A percentile compares a stretch with the other conserved stretches of the same genome.
phyloP scores from a whole-genome alignment of 192 early-diverging fungal species.

The Coemansia sp. region DNA sequence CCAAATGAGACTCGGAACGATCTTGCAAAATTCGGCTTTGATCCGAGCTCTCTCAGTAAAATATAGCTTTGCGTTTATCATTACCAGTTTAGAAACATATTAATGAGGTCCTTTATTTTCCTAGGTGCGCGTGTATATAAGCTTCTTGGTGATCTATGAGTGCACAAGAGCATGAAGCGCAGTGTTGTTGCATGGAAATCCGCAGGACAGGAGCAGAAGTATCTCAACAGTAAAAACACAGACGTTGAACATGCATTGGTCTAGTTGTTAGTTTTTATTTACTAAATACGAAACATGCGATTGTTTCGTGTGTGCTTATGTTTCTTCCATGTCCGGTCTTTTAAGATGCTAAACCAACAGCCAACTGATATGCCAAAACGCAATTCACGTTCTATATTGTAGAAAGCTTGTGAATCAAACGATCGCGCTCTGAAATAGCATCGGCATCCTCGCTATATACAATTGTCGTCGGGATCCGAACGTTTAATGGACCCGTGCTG shows the following conservation, averaged over 20 bases:
- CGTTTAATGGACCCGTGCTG: conserved; percentile 11
- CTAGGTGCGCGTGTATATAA: too few relatives aligned
- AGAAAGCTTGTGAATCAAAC: conserved; percentile 31
- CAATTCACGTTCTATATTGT: conserved; percentile 2
- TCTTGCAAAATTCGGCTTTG: conserved; percentile 48
- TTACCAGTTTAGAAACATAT: background rate
- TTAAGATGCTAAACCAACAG: too few relatives aligned
- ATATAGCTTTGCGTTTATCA: background rate
- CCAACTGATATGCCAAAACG: background rate
- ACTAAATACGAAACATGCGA: too few relatives aligned
- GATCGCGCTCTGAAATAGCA: conserved; percentile 41
- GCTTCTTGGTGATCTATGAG: too few relatives aligned
- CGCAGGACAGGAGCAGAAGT: too few relatives aligned
- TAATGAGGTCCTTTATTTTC: background rate
- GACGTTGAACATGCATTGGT: too few relatives aligned
- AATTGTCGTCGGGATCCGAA: conserved; percentile 28
- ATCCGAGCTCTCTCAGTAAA: conserved; percentile 33
- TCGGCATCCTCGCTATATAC: conserved; percentile 47
- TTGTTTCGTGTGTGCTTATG: too few relatives aligned
- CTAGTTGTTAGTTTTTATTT: too few relatives aligned
- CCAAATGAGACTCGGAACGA: conserved; percentile 51
- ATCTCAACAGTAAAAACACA: too few relatives aligned
- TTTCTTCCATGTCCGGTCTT: too few relatives aligned
- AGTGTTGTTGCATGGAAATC: too few relatives aligned
- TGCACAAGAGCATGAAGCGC: too few relatives aligned